Evolutionary conservation across 2,329 filamentous ascomycete genomes (phyloP).

Genomic region (Arthrinium puccinioides): DNA sequence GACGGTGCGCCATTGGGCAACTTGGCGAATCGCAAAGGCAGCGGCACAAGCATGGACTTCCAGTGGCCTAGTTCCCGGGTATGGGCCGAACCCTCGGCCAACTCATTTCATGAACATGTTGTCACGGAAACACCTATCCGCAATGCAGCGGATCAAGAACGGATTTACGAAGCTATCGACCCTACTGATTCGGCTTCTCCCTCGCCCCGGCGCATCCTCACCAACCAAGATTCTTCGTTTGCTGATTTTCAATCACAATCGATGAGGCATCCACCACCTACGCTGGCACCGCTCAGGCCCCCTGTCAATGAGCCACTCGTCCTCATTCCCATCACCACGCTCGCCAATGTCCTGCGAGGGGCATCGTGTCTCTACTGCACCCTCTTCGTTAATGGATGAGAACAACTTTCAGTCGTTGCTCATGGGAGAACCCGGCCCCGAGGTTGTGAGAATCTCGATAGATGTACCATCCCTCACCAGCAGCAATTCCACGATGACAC

Average conservation of each 20-base stretch:
- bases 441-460: conserved; percentile 59
- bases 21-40: conserved; percentile 35
- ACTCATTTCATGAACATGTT: conserved; percentile 43
- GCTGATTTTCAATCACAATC: conserved; percentile 45
- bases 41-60: conserved; percentile 35
- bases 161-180: conserved; percentile 25
- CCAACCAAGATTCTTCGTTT: conserved; percentile 38
- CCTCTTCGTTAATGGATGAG: conserved; percentile 67
- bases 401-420: conserved; percentile 63
- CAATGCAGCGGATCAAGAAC: conserved; percentile 31
- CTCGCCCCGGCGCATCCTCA: conserved; percentile 34
- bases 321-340: conserved; percentile 64
- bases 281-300: conserved; percentile 52
- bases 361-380: conserved; percentile 66
- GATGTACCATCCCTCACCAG: conserved; percentile 69
- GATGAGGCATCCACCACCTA: conserved; percentile 34
- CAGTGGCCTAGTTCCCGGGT: conserved; percentile 29
- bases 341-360: conserved; percentile 63
- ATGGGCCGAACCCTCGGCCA: conserved; percentile 40
- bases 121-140: conserved; percentile 34
- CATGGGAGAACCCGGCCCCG: conserved; percentile 67
- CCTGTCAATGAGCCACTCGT: conserved; percentile 55
- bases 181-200: conserved; percentile 33
- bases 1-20: conserved; percentile 6
- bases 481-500: conserved; percentile 70